A percentile compares a stretch with the other conserved stretches of the same genome.
Evolutionary conservation across 495 filamentous ascomycete genomes (phyloP).

Genomic region (Penicillium dipodomyicola): DNA sequence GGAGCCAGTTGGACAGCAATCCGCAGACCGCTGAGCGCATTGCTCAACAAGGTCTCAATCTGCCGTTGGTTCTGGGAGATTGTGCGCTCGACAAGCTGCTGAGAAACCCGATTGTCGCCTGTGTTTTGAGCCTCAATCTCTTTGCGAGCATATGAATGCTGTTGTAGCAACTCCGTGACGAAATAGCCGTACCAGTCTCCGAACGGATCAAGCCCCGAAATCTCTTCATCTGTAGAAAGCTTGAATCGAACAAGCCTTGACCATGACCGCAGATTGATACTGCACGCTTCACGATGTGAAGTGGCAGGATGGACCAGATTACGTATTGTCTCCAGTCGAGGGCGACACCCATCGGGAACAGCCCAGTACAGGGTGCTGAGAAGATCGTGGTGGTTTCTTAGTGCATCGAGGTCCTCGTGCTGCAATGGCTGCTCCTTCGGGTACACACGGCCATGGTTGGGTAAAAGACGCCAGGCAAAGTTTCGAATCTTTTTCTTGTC

Average conservation of each 20-base stretch:
- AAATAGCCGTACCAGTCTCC: constrained; percentile 67
- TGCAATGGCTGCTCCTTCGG: constrained; percentile 75
- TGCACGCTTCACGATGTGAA: constrained; percentile 83
- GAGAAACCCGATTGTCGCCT: constrained; percentile 41
- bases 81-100: constrained; percentile 51
- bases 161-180: constrained; percentile 52
- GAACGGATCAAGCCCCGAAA: constrained; percentile 55
- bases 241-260: constrained; percentile 73
- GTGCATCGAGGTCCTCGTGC: constrained; percentile 74
- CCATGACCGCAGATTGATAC: constrained; percentile 82
- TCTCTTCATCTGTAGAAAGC: constrained; percentile 56
- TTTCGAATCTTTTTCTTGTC: constrained; percentile 72
- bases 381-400: constrained; percentile 92
- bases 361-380: constrained; percentile 87
- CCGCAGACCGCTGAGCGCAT: constrained; percentile 52
- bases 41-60: constrained; percentile 56
- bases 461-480: constrained; percentile 74
- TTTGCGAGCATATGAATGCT: constrained; percentile 57
- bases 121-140: constrained; percentile 60
- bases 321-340: constrained; percentile 66
- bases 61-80: constrained; percentile 61
- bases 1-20: constrained; percentile 45
- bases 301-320: constrained; percentile 72
- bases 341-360: constrained; percentile 68
- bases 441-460: constrained; percentile 84